Base-by-base conservation (phyloP, 345 rosid genomes). In the Reutealis trisperma region DNA sequence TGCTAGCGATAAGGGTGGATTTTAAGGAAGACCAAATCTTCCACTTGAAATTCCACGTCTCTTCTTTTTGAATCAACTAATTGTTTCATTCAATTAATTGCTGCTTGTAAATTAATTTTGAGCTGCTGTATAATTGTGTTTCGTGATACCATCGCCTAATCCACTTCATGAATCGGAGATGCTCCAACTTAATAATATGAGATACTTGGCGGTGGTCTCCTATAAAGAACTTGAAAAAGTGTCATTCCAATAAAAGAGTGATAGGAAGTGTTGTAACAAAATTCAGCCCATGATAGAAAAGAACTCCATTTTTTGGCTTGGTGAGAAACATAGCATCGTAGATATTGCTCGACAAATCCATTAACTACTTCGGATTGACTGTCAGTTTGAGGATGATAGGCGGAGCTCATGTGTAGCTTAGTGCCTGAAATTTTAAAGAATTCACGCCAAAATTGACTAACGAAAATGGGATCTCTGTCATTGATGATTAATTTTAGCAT, bases 51-150 rank as follows among this genome's bases (percentile, higher is more conserved):
- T 1, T 72, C 19, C 5, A 55, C 1, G 1, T 55, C 51, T 18
- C 13, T 0, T 0, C 13, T 0, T n/a, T 58, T 58, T 0, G 25
- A 3, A 57, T 72, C 34, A 0, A 12, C 75, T 0, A 2, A 6
- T 21, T 72, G 52, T 8, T 37, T 59, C 52, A 72, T 58, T 0
- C 13, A 8, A 14, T 72, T 55, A n/a, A 16, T 16, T 0, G 75
- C 5, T 11, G 52, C 13, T 0, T 1, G 5, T 5, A 54, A 3
- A 58, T 37, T 57, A 11, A 0, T 15, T 1, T 58, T 58, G 2
- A 58, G 63, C 0, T 72, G 18, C 6, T 21, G 10, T 2, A 72
- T 1, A 3, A 72, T 0, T 6, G 27, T 25, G 18, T 72, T 64
- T 34, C 18, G 0, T 7, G n/a, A 24, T 15, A 34, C 13, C 7